Evolutionary conservation across 2,329 filamentous ascomycete genomes (phyloP).

Genomic region (Cladophialophora exuberans): DNA sequence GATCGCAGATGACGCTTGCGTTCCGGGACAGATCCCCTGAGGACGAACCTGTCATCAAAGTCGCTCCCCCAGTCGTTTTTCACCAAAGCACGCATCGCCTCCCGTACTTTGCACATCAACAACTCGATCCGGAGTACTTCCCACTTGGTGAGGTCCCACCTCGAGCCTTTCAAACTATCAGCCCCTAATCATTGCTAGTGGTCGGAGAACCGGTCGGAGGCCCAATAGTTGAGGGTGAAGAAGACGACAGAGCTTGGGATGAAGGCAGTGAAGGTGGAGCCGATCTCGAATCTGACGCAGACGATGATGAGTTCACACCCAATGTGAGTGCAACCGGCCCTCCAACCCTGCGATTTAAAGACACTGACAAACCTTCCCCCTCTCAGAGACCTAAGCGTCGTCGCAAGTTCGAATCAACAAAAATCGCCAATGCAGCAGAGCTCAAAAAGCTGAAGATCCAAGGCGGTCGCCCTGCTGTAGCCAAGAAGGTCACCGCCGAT

Average conservation of each 20-base stretch:
- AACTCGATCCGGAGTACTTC: slow-evolving; percentile 31
- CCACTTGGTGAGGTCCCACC: slow-evolving; percentile 26
- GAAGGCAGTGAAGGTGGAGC: slow-evolving; percentile 21
- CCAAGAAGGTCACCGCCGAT: slow-evolving; percentile 48
- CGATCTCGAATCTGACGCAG: slow-evolving; percentile 25
- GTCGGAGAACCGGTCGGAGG: slow-evolving; percentile 21
- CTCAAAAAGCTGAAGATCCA: slow-evolving; percentile 54
- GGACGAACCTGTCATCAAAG: not conserved
- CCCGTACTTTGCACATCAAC: slow-evolving; percentile 34
- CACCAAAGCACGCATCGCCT: slow-evolving; percentile 22
- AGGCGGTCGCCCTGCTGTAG: slow-evolving; percentile 45
- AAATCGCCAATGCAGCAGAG: slow-evolving; percentile 9
- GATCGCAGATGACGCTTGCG: too few species aligned
- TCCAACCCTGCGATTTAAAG: too few species aligned
- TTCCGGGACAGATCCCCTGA: not conserved
- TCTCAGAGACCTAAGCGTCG: slow-evolving; percentile 17
- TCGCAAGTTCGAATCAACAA: slow-evolving; percentile 20
- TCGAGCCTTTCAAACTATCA: not conserved
- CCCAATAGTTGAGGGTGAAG: slow-evolving; percentile 5
- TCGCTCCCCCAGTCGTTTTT: slow-evolving; percentile 11
- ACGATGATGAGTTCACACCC: slow-evolving; percentile 13
- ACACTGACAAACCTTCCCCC: too few species aligned
- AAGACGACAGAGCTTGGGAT: slow-evolving; percentile 20
- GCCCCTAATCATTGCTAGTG: slow-evolving; percentile 4
- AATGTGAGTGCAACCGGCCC: too few species aligned